Conservation (phyloP, 306 rosid species). For the Pterocarpus santalinus region DNA sequence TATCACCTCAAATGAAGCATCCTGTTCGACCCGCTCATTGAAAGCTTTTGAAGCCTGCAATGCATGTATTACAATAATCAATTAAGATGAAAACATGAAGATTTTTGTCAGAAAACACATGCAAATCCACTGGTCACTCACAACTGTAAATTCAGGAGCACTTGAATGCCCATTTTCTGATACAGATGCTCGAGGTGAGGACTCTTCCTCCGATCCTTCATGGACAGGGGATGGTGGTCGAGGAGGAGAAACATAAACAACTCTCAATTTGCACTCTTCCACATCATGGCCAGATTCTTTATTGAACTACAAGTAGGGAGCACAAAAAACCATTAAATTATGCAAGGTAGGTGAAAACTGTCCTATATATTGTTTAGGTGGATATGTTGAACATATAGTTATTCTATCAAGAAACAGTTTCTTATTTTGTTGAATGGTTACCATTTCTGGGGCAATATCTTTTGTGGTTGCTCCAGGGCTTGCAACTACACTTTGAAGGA, state of each 20-base stretch:
- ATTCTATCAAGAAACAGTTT: background rate
- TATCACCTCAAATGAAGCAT: slow-evolving; percentile 71
- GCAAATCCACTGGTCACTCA: slow-evolving; percentile 55
- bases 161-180: slow-evolving; percentile 76
- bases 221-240: slow-evolving; percentile 86
- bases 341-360: background rate
- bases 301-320: slow-evolving; percentile 62
- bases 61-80: slow-evolving; percentile 37
- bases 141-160: slow-evolving; percentile 63
- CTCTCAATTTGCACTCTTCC: slow-evolving; percentile 84
- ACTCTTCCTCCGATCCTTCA: slow-evolving; percentile 92
- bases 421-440: slow-evolving; percentile 39
- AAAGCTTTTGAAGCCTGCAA: slow-evolving; percentile 69
- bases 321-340: slow-evolving; percentile 41
- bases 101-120: background rate
- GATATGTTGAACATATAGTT: background rate
- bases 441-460: slow-evolving; percentile 82
- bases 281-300: slow-evolving; percentile 81
- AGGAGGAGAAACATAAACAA: slow-evolving; percentile 84
- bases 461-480: slow-evolving; percentile 65
- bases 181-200: slow-evolving; percentile 85
- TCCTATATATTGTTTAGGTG: background rate
- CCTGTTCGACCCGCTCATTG: slow-evolving; percentile 65
- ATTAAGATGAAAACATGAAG: background rate
- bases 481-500: slow-evolving; percentile 80